Evolutionary conservation across 495 filamentous ascomycete species (phyloP), one percentile per base, ranked within the genome.

Genomic region (Cryomyces minteri): DNA sequence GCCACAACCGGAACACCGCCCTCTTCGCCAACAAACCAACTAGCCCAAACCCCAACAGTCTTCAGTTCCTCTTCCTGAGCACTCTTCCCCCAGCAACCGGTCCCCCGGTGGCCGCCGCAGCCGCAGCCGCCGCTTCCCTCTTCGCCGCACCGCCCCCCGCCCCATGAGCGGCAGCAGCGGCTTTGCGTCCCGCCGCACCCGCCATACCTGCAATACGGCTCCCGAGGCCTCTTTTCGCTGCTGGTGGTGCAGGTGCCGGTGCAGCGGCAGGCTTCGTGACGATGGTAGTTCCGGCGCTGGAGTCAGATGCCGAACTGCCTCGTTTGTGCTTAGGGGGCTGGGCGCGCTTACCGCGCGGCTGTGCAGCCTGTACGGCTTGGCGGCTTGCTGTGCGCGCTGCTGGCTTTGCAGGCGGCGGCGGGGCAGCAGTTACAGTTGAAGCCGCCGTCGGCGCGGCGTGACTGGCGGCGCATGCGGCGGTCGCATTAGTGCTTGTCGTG

Each of bases 231-330:
- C 41, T 45, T 48, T 28, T 42, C 41, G 11, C 36, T 25, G 5
- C 1, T 25, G 18, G 18, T 25, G 18, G 18, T 25, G 18, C 18
- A 25, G 18, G 18, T 25, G 45, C 34, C 6, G 51, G 33, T 31
- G 49, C 45, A 4, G 12, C 32, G 14, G 40, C 43, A 32, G 40
- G 39, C 40, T 49, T 53, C 28, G 33, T 46, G 32, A 60, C 40
- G 41, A 59, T 57, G 3, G 57, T 60, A 11, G 57, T 60, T 0
- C 50, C 50, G 3, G 53, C 50, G 39, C 47, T 53, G 9, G 45
- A 33, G 29, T 51, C 51, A 14, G 53, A 56, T 28, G 46, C 41
- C 18, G 18, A 25, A 25, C 18, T 25, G 18, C 18, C 18, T 25
- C 18, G 18, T 25, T 25, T 25, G 18, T 25, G 18, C 18, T 25